Evolutionary conservation across 169 alveolate genomes (phyloP).

Genomic region (Cryptosporidium meleagridis): DNA sequence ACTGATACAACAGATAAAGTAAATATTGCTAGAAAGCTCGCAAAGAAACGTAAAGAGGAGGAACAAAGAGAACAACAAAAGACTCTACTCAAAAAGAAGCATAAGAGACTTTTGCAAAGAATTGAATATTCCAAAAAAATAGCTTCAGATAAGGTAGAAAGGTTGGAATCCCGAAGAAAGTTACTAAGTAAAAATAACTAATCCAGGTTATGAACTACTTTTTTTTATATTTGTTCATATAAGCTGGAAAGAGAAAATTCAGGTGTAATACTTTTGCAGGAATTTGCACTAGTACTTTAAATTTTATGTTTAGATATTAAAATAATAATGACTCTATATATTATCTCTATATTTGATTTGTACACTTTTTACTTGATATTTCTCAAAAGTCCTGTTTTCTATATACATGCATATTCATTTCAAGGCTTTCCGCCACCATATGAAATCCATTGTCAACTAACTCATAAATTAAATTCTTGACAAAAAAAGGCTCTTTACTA

Average conservation of each 20-base stretch:
- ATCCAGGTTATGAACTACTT: background rate
- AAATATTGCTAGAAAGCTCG: background rate
- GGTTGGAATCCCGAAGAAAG: slow-evolving; percentile 31
- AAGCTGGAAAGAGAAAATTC: too few relatives aligned
- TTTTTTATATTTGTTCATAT: background rate
- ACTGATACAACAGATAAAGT: background rate
- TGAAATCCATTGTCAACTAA: too few relatives aligned
- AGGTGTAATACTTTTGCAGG: background rate
- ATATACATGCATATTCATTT: background rate
- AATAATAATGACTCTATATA: too few relatives aligned
- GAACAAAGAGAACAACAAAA: slow-evolving; percentile 51
- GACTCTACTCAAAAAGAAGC: slow-evolving; percentile 33
- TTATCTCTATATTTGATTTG: too few relatives aligned
- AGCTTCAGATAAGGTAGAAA: slow-evolving; percentile 31
- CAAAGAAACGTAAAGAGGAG: slow-evolving; percentile 34
- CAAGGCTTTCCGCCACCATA: too few relatives aligned
- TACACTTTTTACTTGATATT: background rate
- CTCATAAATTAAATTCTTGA: too few relatives aligned
- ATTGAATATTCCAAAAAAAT: slow-evolving; percentile 42
- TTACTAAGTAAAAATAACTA: background rate
- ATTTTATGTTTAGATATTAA: too few relatives aligned
- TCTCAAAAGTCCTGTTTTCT: too few relatives aligned
- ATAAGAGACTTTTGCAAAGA: slow-evolving; percentile 62
- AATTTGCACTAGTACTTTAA: background rate
- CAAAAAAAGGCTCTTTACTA: too few relatives aligned